These are phyloP conservation scores for Linanthus parryae DNA, from an alignment of 148 eudicot species.

Conservation along the genomic window DNA sequence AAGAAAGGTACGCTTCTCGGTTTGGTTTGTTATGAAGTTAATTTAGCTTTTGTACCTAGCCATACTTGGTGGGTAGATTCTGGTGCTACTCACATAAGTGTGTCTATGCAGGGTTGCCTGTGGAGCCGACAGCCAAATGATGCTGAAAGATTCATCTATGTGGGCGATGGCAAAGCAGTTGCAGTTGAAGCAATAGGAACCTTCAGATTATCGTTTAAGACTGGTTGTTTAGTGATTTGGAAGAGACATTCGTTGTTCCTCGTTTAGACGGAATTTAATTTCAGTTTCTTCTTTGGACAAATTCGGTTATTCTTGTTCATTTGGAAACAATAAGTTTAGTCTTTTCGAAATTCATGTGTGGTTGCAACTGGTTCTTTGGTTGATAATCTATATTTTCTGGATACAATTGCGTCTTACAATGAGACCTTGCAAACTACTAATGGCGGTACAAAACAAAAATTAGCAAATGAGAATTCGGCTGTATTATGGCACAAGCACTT, in stretches of 20 bases:
- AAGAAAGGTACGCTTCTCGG: too few species aligned
- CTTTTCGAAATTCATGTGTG: background rate
- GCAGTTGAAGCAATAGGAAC: background rate
- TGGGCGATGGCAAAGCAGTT: background rate
- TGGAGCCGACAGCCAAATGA: background rate
- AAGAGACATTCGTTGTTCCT: background rate
- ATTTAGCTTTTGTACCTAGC: too few species aligned
- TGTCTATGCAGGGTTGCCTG: conserved; percentile 12
- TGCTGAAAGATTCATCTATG: conserved; percentile 8
- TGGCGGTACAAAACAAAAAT: background rate
- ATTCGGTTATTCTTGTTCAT: too few species aligned
- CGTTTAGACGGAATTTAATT: too few species aligned
- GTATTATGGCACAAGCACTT: background rate
- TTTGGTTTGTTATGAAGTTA: too few species aligned
- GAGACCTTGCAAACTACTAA: background rate
- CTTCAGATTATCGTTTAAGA: background rate
- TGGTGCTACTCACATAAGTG: too few species aligned
- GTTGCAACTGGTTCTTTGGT: background rate
- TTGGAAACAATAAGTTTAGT: background rate
- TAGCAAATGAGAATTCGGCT: background rate
- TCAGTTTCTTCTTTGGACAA: too few species aligned
- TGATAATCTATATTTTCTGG: background rate
- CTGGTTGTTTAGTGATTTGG: background rate
- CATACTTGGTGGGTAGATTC: too few species aligned
- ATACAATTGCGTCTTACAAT: background rate